These are phyloP conservation scores for Hyaloperonospora arabidopsidis DNA, from an alignment of 352 stramenopile species.

Conservation along the genomic window DNA sequence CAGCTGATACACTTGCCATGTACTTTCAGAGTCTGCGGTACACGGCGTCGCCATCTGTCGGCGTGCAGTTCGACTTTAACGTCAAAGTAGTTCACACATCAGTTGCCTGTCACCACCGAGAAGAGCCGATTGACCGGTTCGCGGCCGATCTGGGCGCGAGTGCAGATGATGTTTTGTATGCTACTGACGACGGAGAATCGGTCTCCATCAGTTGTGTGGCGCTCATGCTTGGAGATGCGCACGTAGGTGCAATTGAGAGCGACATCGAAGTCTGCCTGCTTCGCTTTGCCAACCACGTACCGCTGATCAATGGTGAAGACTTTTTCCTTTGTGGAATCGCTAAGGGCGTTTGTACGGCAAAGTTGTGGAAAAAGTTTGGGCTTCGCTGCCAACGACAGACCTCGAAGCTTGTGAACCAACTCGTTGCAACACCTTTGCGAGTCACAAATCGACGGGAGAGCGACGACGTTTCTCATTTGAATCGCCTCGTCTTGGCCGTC, in stretches of 20 bases:
- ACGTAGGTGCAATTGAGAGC: conserved; percentile 2
- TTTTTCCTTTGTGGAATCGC: conserved; percentile 50
- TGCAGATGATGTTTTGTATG: conserved; percentile 41
- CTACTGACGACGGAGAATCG: conserved; percentile 21
- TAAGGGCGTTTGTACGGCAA: conserved; percentile 29
- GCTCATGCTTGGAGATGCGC: conserved; percentile 26
- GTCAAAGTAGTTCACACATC: conserved; percentile 29
- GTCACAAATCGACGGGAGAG: conserved; percentile 3
- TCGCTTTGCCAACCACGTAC: conserved; percentile 68
- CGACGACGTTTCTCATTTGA: conserved; percentile 2
- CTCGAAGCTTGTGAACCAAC: conserved; percentile 44
- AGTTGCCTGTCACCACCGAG: conserved; percentile 30
- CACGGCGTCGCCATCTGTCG: conserved; percentile 39
- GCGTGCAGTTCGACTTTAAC: conserved; percentile 53
- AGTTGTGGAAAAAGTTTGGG: conserved; percentile 53
- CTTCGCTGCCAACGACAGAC: conserved; percentile 29
- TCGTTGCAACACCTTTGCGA: conserved; percentile 32
- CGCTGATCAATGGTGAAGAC: conserved; percentile 52
- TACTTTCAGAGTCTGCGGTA: conserved; percentile 74
- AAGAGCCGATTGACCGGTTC: conserved; percentile 59
- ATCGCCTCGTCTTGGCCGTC: conserved; percentile 43
- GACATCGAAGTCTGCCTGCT: conserved; percentile 55
- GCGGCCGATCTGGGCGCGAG: conserved; percentile 32
- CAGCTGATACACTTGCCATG: conserved; percentile 38
- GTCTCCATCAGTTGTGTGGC: conserved; percentile 45